These are phyloP conservation scores for Hirsutella minnesotensis DNA, from an alignment of 2,329 filamentous ascomycete species.

Conservation along the genomic window DNA sequence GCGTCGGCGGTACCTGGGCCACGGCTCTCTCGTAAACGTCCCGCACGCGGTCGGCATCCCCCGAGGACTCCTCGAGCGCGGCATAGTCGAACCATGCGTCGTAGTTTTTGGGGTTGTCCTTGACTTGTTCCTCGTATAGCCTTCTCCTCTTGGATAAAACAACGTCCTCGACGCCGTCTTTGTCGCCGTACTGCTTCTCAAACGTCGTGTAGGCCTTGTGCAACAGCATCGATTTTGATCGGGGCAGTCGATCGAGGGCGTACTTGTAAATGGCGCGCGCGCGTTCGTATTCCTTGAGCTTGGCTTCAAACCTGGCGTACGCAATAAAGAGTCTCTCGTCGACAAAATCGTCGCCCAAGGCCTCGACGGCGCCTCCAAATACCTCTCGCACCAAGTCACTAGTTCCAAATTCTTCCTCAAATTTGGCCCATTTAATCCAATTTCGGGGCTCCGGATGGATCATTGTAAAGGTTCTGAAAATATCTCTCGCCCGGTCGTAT, in stretches of 20 bases:
- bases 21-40: conserved; percentile 95
- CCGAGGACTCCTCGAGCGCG: conserved; percentile 74
- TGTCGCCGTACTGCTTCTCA: conserved; percentile 94
- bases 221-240: conserved; percentile 71
- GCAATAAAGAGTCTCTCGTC: conserved; percentile 93
- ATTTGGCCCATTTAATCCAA: conserved; percentile 98
- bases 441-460: conserved; percentile 91
- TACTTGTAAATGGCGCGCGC: conserved; percentile 95
- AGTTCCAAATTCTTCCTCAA: conserved; percentile 91
- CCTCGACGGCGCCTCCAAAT: conserved; percentile 78
- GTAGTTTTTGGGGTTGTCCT: conserved; percentile 92
- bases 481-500: conserved; percentile 76
- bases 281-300: conserved; percentile 89
- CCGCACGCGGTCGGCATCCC: conserved; percentile 70
- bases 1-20: conserved; percentile 85
- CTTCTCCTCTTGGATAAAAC: conserved; percentile 88
- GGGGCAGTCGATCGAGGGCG: conserved; percentile 79
- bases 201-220: conserved; percentile 96
- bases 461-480: conserved; percentile 81
- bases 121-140: conserved; percentile 88
- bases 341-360: conserved; percentile 86
- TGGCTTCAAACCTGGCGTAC: conserved; percentile 90
- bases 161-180: conserved; percentile 87
- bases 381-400: conserved; percentile 87
- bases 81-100: conserved; percentile 96